Conservation (phyloP, 83 land plant species). For the Picea abies region DNA sequence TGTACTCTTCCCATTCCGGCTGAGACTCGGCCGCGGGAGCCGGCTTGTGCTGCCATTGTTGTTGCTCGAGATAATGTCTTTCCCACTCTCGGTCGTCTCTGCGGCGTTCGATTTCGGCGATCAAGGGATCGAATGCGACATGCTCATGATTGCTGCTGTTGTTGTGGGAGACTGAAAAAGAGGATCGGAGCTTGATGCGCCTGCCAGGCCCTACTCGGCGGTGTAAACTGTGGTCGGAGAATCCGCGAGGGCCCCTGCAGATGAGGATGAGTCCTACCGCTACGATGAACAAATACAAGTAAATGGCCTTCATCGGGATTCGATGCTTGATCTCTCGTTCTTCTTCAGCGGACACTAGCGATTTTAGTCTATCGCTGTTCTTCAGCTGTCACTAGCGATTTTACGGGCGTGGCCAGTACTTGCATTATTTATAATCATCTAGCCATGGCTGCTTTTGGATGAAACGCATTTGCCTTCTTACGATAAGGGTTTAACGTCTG, state of each 20-base stretch:
- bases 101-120: constrained; percentile 67
- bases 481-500: too few relatives aligned
- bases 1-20: constrained; percentile 75
- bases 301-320: neutral
- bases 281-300: neutral
- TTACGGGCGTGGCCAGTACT: too few relatives aligned
- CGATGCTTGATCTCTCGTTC: too few relatives aligned
- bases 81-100: constrained; percentile 81
- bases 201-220: constrained; percentile 26
- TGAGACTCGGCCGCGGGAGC: constrained; percentile 47
- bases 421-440: too few relatives aligned
- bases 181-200: constrained; percentile 58
- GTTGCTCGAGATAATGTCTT: constrained; percentile 29
- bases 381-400: too few relatives aligned
- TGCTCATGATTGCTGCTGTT: constrained; percentile 24
- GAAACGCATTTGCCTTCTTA: too few relatives aligned
- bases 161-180: constrained; percentile 16
- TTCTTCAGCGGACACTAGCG: too few relatives aligned
- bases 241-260: neutral
- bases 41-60: constrained; percentile 13
- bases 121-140: constrained; percentile 72
- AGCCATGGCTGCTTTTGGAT: too few relatives aligned
- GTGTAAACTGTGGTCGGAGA: neutral
- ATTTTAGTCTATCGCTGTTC: too few relatives aligned
- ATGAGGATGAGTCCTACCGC: neutral